Evolutionary conservation across 1,284 basidiomycete species (phyloP).

Genomic region (Kwoniella shivajii): DNA sequence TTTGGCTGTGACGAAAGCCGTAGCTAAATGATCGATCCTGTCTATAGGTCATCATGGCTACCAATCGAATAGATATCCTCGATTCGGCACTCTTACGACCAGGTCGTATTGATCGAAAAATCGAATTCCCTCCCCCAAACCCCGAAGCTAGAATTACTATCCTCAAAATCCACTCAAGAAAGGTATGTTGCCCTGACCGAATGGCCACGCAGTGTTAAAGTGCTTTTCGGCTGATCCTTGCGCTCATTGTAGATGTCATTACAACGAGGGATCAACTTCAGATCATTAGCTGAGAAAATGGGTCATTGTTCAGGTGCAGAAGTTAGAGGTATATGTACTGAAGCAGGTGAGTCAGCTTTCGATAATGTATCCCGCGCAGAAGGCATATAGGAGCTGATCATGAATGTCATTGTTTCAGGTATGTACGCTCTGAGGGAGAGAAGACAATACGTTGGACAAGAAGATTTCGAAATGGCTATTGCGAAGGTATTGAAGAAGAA

Average conservation of each 20-base stretch:
- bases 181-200: conserved; percentile 69
- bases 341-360: conserved; percentile 70
- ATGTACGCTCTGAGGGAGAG: conserved; percentile 97
- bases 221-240: background rate
- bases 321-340: conserved; percentile 96
- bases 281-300: conserved; percentile 97
- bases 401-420: conserved; percentile 56
- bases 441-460: conserved; percentile 94
- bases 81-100: conserved; percentile 93
- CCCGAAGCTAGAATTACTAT: conserved; percentile 97
- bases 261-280: conserved; percentile 94
- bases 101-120: conserved; percentile 97
- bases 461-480: conserved; percentile 98
- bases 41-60: conserved; percentile 86
- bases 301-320: conserved; percentile 97
- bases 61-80: conserved; percentile 97
- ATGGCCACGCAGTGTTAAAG: too few relatives aligned
- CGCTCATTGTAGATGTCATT: conserved; percentile 77
- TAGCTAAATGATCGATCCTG: background rate
- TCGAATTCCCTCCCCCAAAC: conserved; percentile 98
- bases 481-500: conserved; percentile 95
- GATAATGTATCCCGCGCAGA: background rate
- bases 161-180: conserved; percentile 93
- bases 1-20: background rate
- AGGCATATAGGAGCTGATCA: conserved; percentile 15